A percentile compares a stretch with the other conserved stretches of the same genome.
Evolutionary conservation across 805 yeast species (phyloP).

Genomic region (Ogataea degrootiae): DNA sequence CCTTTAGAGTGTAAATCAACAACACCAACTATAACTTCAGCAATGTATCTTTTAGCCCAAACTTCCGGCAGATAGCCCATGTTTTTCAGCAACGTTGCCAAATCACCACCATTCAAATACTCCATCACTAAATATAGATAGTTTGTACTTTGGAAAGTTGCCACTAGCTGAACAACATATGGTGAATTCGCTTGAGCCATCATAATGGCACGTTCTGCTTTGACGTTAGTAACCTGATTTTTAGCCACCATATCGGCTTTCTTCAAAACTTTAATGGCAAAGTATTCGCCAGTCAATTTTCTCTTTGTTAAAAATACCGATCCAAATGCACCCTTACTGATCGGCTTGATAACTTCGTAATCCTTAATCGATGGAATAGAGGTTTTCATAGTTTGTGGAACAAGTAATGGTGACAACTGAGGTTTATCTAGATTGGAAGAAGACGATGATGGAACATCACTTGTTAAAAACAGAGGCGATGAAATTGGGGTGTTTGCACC

Average conservation of each 20-base stretch:
- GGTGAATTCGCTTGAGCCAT: constrained; percentile 94
- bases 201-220: constrained; percentile 95
- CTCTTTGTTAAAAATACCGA: constrained; percentile 85
- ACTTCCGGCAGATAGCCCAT: constrained; percentile 79
- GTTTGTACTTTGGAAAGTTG: constrained; percentile 84
- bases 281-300: constrained; percentile 86
- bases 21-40: constrained; percentile 88
- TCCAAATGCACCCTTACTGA: constrained; percentile 97
- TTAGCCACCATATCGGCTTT: constrained; percentile 96
- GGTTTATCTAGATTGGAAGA: constrained; percentile 38
- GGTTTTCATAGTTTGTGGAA: constrained; percentile 57
- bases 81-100: constrained; percentile 78
- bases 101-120: constrained; percentile 92
- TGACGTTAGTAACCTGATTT: constrained; percentile 92
- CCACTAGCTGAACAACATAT: constrained; percentile 83
- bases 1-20: constrained; percentile 85
- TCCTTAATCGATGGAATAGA: constrained; percentile 71
- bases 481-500: constrained; percentile 43
- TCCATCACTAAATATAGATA: constrained; percentile 94
- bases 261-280: constrained; percentile 87
- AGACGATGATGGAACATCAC: constrained; percentile 32
- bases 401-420: constrained; percentile 76
- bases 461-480: constrained; percentile 52
- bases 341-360: constrained; percentile 86
- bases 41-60: constrained; percentile 82